phyloP scores from a whole-genome alignment of 176 grass and related monocot genomes.

The Olyra latifolia region DNA sequence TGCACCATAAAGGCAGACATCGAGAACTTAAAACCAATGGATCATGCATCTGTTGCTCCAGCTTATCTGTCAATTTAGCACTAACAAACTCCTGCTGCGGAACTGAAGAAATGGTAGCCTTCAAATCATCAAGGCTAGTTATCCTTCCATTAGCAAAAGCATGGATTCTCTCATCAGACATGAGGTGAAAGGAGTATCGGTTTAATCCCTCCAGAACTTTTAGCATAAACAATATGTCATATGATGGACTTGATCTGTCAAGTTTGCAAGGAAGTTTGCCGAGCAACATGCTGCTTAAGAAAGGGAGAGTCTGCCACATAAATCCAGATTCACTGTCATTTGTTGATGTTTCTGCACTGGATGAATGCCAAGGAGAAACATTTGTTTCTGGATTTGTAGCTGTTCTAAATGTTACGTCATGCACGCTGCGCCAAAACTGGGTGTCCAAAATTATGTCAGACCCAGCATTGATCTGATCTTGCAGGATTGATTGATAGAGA shows the following conservation, averaged over 20 bases:
- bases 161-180: slow-evolving; percentile 57
- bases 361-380: slow-evolving; percentile 14
- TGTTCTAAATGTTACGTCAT: slow-evolving; percentile 70
- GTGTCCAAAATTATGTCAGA: slow-evolving; percentile 79
- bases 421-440: slow-evolving; percentile 79
- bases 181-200: slow-evolving; percentile 53
- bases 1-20: slow-evolving; percentile 83
- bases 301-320: slow-evolving; percentile 60
- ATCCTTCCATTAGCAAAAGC: slow-evolving; percentile 67
- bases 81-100: slow-evolving; percentile 76
- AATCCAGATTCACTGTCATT: slow-evolving; percentile 40
- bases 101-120: slow-evolving; percentile 57
- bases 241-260: slow-evolving; percentile 59
- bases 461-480: slow-evolving; percentile 66
- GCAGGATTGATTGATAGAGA: slow-evolving; percentile 86
- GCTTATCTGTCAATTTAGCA: slow-evolving; percentile 87
- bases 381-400: slow-evolving; percentile 40
- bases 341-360: slow-evolving; percentile 30
- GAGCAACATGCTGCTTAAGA: slow-evolving; percentile 71
- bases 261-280: slow-evolving; percentile 78
- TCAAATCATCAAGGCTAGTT: slow-evolving; percentile 63
- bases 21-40: slow-evolving; percentile 66
- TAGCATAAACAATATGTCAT: slow-evolving; percentile 94
- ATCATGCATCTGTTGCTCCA: slow-evolving; percentile 98
- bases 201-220: slow-evolving; percentile 88